Base-by-base conservation (phyloP, 805 yeast genomes). In the Maudiozyma bulderi region DNA sequence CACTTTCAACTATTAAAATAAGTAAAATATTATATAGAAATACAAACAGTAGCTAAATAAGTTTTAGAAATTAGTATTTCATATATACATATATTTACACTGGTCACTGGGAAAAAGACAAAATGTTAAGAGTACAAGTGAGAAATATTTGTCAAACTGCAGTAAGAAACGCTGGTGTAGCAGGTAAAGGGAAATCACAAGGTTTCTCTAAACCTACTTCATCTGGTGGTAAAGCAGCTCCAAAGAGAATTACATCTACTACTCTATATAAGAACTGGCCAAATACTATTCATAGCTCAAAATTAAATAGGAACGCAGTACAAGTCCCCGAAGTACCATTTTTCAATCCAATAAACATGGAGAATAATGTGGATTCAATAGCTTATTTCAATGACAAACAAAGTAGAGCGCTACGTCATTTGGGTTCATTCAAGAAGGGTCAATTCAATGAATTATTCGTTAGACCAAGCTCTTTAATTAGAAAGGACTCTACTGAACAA, bases 381-480 rank as follows among this genome's bases (percentile, higher is more conserved):
- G 62, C 67, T 6, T 62, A 64, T 35, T 86, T 73, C 64, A 66
- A 72, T 13, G 59, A 68, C 1, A 59, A 61, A 11, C 70, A 73
- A 14, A 68, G 75, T 50, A 62, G 68, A 48, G 66, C 68, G 44
- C 68, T 86, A 53, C 66, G 68, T 34, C 70, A 72, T 40, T 64
- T 82, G 48, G 90, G 89, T 26, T 68, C 84, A 0, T 85, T 85
- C 67, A 77, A 79, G 57, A 80, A 80, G 52, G 73, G 72, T 54
- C 95, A 87, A 65, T 78, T 73, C 61, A 76, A 78, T 55, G 95
- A 86, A 63, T 59, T 84, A 40, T 84, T 80, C 62, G 61, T 70
- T 35, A 71, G 70, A 38, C 90, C 89, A 29, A 62, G 82, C 3
- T 70, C 87, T 1, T 61, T 86, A 51, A 70, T 81, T 3, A 77